These are phyloP conservation scores for Gymnopilus junonius DNA, from an alignment of 768 basidiomycete species.

Conservation along the genomic window DNA sequence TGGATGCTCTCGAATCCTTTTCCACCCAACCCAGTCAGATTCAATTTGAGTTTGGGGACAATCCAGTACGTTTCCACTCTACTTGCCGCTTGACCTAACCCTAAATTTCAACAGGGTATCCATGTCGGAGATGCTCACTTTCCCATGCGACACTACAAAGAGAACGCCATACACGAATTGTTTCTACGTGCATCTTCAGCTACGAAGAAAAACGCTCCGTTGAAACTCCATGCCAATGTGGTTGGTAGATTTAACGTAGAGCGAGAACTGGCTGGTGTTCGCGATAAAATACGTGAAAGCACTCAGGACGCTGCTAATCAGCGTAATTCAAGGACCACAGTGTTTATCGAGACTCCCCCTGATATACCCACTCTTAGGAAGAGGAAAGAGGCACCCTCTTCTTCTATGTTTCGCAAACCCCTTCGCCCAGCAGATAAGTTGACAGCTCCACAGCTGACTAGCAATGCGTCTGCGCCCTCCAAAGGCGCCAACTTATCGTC, in stretches of 20 bases:
- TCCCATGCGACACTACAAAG: conserved; percentile 56
- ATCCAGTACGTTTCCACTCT: conserved; percentile 49
- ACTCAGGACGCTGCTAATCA: conserved; percentile 47
- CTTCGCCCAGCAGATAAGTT: conserved; percentile 34
- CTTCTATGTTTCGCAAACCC: conserved; percentile 44
- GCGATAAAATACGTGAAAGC: conserved; percentile 50
- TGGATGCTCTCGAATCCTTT: conserved; percentile 65
- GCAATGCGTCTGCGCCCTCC: conserved; percentile 1
- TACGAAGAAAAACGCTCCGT: conserved; percentile 61
- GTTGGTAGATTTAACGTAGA: conserved; percentile 74
- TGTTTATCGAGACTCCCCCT: conserved; percentile 52
- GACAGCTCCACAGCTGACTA: conserved; percentile 1
- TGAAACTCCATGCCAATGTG: conserved; percentile 77
- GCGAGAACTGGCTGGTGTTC: conserved; percentile 56
- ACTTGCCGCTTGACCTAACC: not conserved
- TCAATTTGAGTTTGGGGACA: conserved; percentile 65
- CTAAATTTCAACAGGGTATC: conserved; percentile 51
- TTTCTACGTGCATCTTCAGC: conserved; percentile 68
- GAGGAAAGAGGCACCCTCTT: conserved; percentile 36
- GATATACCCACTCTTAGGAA: conserved; percentile 37
- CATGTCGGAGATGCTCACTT: conserved; percentile 69
- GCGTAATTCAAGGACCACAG: conserved; percentile 48
- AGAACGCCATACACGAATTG: conserved; percentile 68
- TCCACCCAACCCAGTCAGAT: conserved; percentile 45
- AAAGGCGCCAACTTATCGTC: conserved; percentile 17